Conservation (phyloP, 202 grass and related monocot genomes). For the Digitaria exilis region DNA sequence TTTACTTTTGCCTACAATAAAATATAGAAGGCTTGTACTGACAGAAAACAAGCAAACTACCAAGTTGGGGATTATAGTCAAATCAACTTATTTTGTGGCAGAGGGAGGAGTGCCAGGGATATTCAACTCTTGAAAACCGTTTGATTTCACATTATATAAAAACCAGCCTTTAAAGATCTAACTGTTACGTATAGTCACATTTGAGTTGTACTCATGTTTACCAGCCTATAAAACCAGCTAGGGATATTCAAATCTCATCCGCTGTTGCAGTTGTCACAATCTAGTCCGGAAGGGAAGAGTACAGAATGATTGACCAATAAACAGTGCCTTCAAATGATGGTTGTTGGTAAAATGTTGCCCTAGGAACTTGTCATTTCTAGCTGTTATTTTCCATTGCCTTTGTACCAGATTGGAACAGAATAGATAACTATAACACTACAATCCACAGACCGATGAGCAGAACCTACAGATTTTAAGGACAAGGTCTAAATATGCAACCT, state of each 20-base stretch:
- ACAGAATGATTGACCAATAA: constrained; percentile 8
- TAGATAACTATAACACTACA: constrained; percentile 9
- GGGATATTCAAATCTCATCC: constrained; percentile 6
- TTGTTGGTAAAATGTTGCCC: constrained; percentile 17
- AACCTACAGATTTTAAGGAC: constrained; percentile 19
- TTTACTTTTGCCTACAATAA: neutral
- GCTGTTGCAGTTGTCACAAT: constrained; percentile 9
- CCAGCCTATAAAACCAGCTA: too few relatives aligned
- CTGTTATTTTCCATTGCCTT: constrained; percentile 9
- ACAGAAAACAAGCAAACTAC: constrained; percentile 2
- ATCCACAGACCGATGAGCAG: constrained; percentile 23
- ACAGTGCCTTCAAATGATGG: neutral
- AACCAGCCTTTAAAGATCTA: constrained; percentile 8
- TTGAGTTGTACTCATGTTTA: too few relatives aligned
- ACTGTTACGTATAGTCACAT: neutral
- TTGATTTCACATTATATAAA: constrained; percentile 11
- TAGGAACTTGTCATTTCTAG: neutral
- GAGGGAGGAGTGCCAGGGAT: neutral
- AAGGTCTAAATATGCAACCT: constrained; percentile 13
- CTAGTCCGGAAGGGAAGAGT: constrained; percentile 3
- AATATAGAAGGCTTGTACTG: constrained; percentile 6
- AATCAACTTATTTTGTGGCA: constrained; percentile 18
- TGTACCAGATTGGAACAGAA: constrained; percentile 7
- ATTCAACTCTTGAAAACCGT: constrained; percentile 17
- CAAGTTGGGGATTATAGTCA: neutral